Conservation (phyloP, 2,329 filamentous ascomycete genomes). For the Cladosporium sp. region DNA sequence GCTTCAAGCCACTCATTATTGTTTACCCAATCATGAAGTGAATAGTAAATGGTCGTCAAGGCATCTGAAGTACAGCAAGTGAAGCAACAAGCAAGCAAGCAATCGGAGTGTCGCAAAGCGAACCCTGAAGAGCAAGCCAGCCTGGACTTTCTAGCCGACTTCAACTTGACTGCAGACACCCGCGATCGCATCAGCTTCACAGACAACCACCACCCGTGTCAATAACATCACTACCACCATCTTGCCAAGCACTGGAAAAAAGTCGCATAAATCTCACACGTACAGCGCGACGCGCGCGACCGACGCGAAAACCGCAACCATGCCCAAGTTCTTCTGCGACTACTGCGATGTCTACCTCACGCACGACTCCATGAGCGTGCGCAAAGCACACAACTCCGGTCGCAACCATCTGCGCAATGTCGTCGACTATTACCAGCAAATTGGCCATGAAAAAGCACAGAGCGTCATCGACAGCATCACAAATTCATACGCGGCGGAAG, state of each 20-base stretch:
- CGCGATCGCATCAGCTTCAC: not conserved
- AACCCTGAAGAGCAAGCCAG: too few relatives aligned
- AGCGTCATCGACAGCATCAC: constrained; percentile 98
- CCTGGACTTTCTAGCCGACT: not conserved
- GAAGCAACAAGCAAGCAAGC: not conserved
- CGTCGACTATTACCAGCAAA: constrained; percentile 98
- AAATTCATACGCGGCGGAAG: constrained; percentile 88
- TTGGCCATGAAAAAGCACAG: constrained; percentile 97
- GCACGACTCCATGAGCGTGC: constrained; percentile 99
- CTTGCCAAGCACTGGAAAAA: not conserved
- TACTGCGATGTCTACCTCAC: constrained; percentile 99
- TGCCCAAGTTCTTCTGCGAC: constrained; percentile 57
- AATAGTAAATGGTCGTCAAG: not conserved
- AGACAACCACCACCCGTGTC: not conserved
- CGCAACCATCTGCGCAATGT: constrained; percentile 97
- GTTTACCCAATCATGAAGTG: not conserved
- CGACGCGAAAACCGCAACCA: constrained; percentile 15
- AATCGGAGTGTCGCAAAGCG: not conserved
- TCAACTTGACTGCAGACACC: not conserved
- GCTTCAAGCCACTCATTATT: not conserved
- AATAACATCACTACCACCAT: not conserved
- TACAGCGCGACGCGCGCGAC: not conserved
- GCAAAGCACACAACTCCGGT: constrained; percentile 95
- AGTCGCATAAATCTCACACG: not conserved
- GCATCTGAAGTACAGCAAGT: not conserved